Evolutionary conservation across 140 eudicot species (phyloP).

Genomic region (Stevia rebaudiana): DNA sequence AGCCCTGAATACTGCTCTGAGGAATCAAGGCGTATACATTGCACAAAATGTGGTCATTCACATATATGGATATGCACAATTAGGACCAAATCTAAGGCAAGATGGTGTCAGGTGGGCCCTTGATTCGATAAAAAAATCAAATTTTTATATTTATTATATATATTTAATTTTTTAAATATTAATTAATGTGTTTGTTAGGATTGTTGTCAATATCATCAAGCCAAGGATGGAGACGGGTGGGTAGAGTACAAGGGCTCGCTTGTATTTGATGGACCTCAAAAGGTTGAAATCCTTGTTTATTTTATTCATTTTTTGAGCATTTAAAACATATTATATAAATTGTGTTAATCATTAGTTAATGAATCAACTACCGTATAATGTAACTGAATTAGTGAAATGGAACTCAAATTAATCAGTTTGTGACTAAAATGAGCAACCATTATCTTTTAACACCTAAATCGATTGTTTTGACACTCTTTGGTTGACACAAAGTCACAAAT

Average conservation of each 20-base stretch:
- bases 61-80: conserved; percentile 97
- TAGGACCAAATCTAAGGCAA: conserved; percentile 83
- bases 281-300: conserved; percentile 38
- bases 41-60: conserved; percentile 93
- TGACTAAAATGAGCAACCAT: background rate
- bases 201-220: conserved; percentile 97
- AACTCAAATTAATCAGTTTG: background rate
- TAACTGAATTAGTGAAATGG: background rate
- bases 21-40: conserved; percentile 96
- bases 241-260: conserved; percentile 93
- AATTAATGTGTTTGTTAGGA: conserved; percentile 42
- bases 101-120: conserved; percentile 97
- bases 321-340: background rate
- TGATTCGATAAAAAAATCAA: background rate
- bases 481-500: no score
- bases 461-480: background rate
- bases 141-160: background rate
- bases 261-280: conserved; percentile 75
- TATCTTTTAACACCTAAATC: background rate
- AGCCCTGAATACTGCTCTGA: conserved; percentile 57
- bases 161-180: background rate
- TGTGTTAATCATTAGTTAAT: background rate
- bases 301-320: background rate
- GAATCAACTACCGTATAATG: background rate
- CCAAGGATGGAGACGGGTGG: conserved; percentile 99